phyloP scores from a whole-genome alignment of 208 protist genomes.

The Wallacemonas rigidus region DNA sequence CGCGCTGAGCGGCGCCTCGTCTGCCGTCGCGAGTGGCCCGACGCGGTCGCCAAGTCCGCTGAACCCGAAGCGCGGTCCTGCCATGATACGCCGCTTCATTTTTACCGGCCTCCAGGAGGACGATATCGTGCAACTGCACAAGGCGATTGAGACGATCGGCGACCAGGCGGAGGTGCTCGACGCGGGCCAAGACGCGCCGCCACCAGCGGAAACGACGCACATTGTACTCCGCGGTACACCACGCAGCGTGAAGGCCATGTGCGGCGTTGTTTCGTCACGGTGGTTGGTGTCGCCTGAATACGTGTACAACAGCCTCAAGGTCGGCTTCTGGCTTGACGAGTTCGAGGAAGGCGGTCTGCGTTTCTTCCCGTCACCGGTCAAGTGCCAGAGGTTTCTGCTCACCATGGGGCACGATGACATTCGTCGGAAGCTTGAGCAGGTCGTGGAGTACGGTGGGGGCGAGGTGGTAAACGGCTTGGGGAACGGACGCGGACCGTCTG shows the following conservation, averaged over 20 bases:
- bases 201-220: constrained; percentile 64
- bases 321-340: constrained; percentile 86
- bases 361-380: constrained; percentile 71
- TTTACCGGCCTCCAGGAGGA: constrained; percentile 66
- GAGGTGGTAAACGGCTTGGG: constrained; percentile 43
- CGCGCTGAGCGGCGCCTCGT: constrained; percentile 56
- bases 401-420: constrained; percentile 53
- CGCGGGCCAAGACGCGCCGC: constrained; percentile 63
- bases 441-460: constrained; percentile 84
- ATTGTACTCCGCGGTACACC: constrained; percentile 78
- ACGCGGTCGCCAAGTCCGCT: constrained; percentile 84
- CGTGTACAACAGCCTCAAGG: constrained; percentile 53
- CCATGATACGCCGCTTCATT: constrained; percentile 66
- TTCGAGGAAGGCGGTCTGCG: constrained; percentile 66
- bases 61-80: constrained; percentile 70
- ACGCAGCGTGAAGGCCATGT: constrained; percentile 83
- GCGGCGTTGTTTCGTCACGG: constrained; percentile 72
- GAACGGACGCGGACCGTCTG: constrained; percentile 1
- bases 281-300: constrained; percentile 84
- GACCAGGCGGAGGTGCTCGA: constrained; percentile 47
- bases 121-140: constrained; percentile 43
- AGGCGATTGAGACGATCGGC: constrained; percentile 50
- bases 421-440: constrained; percentile 60
- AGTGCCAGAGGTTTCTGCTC: constrained; percentile 75
- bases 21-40: constrained; percentile 44